Conservation (phyloP, 1,284 basidiomycete genomes). For the Papiliotrema laurentii region DNA sequence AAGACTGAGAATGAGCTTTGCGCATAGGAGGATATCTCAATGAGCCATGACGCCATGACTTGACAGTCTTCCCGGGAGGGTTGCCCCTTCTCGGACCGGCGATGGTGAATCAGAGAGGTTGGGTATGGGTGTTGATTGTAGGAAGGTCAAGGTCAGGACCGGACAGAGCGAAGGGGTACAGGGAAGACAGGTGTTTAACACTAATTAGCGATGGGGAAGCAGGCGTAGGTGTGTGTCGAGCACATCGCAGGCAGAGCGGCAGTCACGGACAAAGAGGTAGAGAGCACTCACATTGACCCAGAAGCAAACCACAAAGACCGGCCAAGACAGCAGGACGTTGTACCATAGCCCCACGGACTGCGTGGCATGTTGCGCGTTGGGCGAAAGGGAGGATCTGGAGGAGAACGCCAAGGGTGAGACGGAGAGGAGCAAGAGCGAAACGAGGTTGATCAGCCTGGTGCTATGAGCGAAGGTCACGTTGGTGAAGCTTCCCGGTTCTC, state of each 20-base stretch:
- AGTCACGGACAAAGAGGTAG: not conserved
- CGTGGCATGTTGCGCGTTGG: conserved; percentile 17
- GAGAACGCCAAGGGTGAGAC: conserved; percentile 41
- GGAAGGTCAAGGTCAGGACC: too few species aligned
- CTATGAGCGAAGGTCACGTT: too few species aligned
- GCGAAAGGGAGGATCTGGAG: conserved; percentile 21
- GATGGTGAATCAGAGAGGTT: too few species aligned
- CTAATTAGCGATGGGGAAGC: not conserved
- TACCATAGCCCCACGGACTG: conserved; percentile 43
- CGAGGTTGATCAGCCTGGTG: conserved; percentile 44
- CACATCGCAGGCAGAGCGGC: not conserved
- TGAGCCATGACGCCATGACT: not conserved
- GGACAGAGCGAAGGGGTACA: too few species aligned
- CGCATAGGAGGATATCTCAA: not conserved
- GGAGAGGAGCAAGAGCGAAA: conserved; percentile 42
- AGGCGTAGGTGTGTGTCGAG: too few species aligned
- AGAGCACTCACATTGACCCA: conserved; percentile 41
- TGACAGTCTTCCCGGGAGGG: too few species aligned
- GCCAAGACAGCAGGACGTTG: conserved; percentile 44
- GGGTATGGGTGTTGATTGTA: too few species aligned
- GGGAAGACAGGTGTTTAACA: not conserved
- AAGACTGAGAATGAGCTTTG: not conserved
- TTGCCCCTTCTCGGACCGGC: too few species aligned
- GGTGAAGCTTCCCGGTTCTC: not conserved
- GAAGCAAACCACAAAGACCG: conserved; percentile 45